Conservation (phyloP, 2,329 filamentous ascomycete genomes). For the Nemania abortiva region DNA sequence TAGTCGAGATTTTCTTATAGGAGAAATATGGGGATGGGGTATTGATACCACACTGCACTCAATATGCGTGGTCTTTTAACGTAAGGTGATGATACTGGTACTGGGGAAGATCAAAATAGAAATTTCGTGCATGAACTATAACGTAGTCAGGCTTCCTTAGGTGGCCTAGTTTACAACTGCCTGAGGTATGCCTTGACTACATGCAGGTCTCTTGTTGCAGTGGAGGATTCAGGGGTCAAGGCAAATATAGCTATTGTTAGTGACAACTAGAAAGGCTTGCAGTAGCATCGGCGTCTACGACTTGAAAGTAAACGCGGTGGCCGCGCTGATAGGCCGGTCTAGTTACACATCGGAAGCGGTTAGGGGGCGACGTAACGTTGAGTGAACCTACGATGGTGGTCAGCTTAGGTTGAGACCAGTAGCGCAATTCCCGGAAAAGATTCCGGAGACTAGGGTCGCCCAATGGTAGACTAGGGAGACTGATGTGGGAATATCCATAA, state of each 20-base stretch:
- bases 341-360: slow-evolving; percentile 22
- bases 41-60: neutral
- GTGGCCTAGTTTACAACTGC: slow-evolving; percentile 8
- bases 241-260: slow-evolving; percentile 1
- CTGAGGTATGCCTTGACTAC: neutral
- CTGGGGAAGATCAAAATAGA: neutral
- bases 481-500: neutral
- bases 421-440: neutral
- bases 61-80: neutral
- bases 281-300: slow-evolving; percentile 26
- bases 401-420: slow-evolving; percentile 9
- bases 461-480: neutral
- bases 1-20: slow-evolving; percentile 18
- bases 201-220: neutral
- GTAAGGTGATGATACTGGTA: neutral
- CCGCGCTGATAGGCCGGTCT: neutral
- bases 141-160: neutral
- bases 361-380: slow-evolving; percentile 4
- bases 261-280: slow-evolving; percentile 19
- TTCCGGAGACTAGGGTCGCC: neutral
- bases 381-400: slow-evolving; percentile 15
- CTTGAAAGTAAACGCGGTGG: slow-evolving; percentile 18
- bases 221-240: slow-evolving; percentile 8
- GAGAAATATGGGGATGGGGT: neutral
- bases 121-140: slow-evolving; percentile 8